Conservation (phyloP, 2,329 filamentous ascomycete genomes). For the Penicillium fuscoglaucum region DNA sequence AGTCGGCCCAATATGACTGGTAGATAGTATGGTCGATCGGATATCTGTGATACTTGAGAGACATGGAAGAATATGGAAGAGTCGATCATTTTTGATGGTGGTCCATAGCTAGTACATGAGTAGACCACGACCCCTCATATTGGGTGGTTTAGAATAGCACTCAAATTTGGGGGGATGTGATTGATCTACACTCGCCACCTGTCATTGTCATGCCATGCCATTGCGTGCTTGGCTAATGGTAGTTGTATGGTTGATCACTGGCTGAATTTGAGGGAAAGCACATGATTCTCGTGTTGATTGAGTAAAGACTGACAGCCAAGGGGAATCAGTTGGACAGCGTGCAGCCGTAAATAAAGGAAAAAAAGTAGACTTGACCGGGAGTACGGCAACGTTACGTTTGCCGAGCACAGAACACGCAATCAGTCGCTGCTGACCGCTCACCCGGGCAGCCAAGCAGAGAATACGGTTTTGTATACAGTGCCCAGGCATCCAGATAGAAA, state of each 20-base stretch:
- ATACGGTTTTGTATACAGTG: slow-evolving; percentile 11
- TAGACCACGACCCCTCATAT: not conserved
- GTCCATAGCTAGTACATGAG: not conserved
- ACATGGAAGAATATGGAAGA: not conserved
- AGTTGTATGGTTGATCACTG: not conserved
- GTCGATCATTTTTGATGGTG: not conserved
- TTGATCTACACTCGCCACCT: slow-evolving; percentile 7
- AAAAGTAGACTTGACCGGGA: not conserved
- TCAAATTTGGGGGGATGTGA: not conserved
- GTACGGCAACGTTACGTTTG: not conserved
- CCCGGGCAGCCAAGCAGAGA: slow-evolving; percentile 15
- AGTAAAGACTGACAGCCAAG: not conserved
- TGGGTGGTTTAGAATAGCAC: not conserved
- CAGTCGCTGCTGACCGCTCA: slow-evolving; percentile 12
- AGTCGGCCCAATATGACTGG: not conserved
- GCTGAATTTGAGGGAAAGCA: not conserved
- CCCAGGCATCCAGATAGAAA: slow-evolving; percentile 9
- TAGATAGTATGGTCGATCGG: not conserved
- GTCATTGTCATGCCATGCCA: not conserved
- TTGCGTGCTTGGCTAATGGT: not conserved
- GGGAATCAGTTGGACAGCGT: not conserved
- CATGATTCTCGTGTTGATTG: not conserved
- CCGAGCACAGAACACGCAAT: slow-evolving; percentile 18
- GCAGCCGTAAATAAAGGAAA: not conserved
- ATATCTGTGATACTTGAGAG: not conserved